These are phyloP conservation scores for Penicillium bialowiezense DNA, from an alignment of 495 filamentous ascomycete species.

Conservation along the genomic window DNA sequence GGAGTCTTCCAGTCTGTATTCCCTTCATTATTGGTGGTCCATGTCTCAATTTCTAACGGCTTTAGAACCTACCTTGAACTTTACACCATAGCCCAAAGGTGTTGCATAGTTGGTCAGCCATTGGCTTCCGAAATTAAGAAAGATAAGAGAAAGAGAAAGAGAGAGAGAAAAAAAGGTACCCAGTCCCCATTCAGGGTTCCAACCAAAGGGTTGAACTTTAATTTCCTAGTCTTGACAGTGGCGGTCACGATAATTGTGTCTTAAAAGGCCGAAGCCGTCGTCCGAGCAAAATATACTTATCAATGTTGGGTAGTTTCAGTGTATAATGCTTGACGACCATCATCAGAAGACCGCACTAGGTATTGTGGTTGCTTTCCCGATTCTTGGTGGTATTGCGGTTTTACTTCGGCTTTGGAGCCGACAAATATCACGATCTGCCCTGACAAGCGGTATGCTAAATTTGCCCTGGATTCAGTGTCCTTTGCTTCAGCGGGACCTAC, in stretches of 20 bases:
- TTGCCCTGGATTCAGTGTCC: neutral
- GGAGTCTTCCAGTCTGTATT: neutral
- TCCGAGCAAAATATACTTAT: neutral
- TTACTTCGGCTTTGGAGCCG: constrained; percentile 42
- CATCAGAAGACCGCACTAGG: constrained; percentile 42
- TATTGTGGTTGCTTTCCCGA: constrained; percentile 46
- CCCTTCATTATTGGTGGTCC: neutral
- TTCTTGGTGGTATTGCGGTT: constrained; percentile 42
- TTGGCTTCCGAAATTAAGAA: too few relatives aligned
- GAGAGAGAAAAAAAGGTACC: too few relatives aligned
- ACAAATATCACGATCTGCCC: constrained; percentile 32
- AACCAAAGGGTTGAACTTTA: neutral
- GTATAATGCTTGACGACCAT: constrained; percentile 19
- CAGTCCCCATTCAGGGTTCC: neutral
- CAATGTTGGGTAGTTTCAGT: neutral
- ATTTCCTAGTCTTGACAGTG: too few relatives aligned
- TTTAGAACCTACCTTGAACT: neutral
- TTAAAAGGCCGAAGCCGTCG: neutral
- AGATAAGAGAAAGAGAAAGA: too few relatives aligned
- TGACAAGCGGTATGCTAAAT: constrained; percentile 20
- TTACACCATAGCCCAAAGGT: neutral
- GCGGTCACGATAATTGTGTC: neutral
- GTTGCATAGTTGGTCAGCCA: neutral
- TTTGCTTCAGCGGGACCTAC: too few relatives aligned
- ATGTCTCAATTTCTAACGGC: neutral